Conservation (phyloP, 1,284 basidiomycete species). For the Ganoderma sinense region DNA sequence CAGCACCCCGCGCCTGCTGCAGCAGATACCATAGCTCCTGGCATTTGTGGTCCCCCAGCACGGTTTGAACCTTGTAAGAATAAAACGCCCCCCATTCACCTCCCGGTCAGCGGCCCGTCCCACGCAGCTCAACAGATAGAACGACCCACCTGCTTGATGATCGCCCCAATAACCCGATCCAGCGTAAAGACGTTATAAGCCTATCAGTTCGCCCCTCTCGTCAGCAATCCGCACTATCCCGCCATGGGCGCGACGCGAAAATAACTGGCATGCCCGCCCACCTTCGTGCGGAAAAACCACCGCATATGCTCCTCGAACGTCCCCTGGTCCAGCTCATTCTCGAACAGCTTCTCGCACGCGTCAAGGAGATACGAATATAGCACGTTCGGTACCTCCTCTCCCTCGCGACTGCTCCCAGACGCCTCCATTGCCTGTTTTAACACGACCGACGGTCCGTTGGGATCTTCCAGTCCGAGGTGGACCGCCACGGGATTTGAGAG, state of each 20-base stretch:
- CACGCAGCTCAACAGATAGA: conserved; percentile 13
- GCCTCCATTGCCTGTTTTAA: conserved; percentile 69
- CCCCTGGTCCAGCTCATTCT: conserved; percentile 89
- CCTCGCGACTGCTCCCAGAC: conserved; percentile 50
- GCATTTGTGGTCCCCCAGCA: conserved; percentile 77
- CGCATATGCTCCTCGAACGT: conserved; percentile 96
- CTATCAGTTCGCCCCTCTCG: conserved; percentile 44
- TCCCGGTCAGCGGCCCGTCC: conserved; percentile 6
- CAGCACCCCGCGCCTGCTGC: conserved; percentile 58
- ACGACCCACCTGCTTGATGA: conserved; percentile 83
- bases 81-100: conserved; percentile 9
- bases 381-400: conserved; percentile 52
- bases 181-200: conserved; percentile 91
- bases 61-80: conserved; percentile 77
- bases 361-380: conserved; percentile 92
- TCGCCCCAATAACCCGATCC: conserved; percentile 88
- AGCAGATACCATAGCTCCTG: conserved; percentile 76
- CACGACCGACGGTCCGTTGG: conserved; percentile 74
- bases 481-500: conserved; percentile 77
- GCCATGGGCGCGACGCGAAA: conserved; percentile 5
- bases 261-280: conserved; percentile 40
- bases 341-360: conserved; percentile 94
- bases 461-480: conserved; percentile 77
- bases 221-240: conserved; percentile 17
- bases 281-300: conserved; percentile 96